These are phyloP conservation scores for Peronosclerospora sorghi DNA, from an alignment of 352 stramenopile genomes.

Conservation along the genomic window DNA sequence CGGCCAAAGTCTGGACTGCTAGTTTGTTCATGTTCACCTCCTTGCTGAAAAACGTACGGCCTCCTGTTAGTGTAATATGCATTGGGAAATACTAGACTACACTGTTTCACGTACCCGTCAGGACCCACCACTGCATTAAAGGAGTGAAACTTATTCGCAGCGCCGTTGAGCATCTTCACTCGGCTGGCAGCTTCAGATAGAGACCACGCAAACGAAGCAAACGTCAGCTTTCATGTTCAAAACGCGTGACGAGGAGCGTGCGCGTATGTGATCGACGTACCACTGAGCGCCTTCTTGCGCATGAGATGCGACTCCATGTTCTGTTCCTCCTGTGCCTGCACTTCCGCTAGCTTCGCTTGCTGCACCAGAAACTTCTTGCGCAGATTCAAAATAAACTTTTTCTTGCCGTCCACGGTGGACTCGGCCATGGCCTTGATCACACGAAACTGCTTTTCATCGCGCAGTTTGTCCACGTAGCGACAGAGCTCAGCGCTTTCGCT, in stretches of 20 bases:
- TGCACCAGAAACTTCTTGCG: constrained; percentile 63
- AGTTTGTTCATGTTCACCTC: constrained; percentile 27
- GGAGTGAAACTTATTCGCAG: constrained; percentile 60
- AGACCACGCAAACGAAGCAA: constrained; percentile 3
- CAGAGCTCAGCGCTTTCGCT: constrained; percentile 67
- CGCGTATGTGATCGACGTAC: constrained; percentile 16
- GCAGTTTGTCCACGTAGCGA: constrained; percentile 58
- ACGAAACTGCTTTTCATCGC: constrained; percentile 77
- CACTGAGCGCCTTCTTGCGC: constrained; percentile 57
- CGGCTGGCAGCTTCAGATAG: constrained; percentile 34
- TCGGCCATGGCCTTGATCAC: constrained; percentile 80
- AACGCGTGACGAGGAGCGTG: background rate
- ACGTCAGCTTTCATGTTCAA: background rate
- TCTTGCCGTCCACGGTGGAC: constrained; percentile 65
- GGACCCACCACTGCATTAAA: constrained; percentile 51
- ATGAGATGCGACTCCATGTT: constrained; percentile 60
- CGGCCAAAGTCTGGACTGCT: constrained; percentile 21
- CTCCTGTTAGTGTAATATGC: background rate
- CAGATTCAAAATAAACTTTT: constrained; percentile 60
- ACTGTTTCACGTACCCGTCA: constrained; percentile 15
- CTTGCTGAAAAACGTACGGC: constrained; percentile 19
- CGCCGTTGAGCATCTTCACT: constrained; percentile 57
- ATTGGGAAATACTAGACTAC: background rate
- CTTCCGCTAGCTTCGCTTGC: constrained; percentile 38
- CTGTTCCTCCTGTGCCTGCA: constrained; percentile 40